phyloP scores from a whole-genome alignment of 345 rosid species.

The Gossypium australe region DNA sequence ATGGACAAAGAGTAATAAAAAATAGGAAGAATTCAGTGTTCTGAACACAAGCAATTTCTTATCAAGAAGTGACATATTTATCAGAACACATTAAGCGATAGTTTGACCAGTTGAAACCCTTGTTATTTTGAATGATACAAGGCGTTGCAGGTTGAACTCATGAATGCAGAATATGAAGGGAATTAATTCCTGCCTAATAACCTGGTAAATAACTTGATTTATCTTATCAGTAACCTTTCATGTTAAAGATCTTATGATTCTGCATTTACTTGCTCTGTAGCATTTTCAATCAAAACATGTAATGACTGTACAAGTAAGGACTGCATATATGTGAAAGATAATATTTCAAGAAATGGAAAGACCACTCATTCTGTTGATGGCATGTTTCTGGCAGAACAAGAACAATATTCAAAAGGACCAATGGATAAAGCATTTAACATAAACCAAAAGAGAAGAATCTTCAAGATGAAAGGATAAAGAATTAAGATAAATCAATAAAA shows the following conservation, averaged over 20 bases:
- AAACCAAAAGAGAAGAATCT: not conserved
- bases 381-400: not conserved
- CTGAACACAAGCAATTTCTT: not conserved
- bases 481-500: not conserved
- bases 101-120: not conserved
- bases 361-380: not conserved
- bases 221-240: not conserved
- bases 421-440: not conserved
- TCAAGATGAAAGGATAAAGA: not conserved
- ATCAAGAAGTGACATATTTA: not conserved
- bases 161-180: not conserved
- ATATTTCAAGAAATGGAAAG: not conserved
- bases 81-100: not conserved
- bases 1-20: not conserved
- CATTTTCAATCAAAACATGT: not conserved
- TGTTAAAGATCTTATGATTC: not conserved
- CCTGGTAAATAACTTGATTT: not conserved
- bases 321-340: not conserved
- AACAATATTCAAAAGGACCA: not conserved
- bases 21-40: not conserved
- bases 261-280: not conserved
- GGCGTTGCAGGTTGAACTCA: not conserved
- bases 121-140: not conserved
- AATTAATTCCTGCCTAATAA: not conserved
- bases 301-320: not conserved